These are phyloP conservation scores for Fusarium sulawesiense DNA, from an alignment of 2,329 filamentous ascomycete genomes.

Conservation along the genomic window DNA sequence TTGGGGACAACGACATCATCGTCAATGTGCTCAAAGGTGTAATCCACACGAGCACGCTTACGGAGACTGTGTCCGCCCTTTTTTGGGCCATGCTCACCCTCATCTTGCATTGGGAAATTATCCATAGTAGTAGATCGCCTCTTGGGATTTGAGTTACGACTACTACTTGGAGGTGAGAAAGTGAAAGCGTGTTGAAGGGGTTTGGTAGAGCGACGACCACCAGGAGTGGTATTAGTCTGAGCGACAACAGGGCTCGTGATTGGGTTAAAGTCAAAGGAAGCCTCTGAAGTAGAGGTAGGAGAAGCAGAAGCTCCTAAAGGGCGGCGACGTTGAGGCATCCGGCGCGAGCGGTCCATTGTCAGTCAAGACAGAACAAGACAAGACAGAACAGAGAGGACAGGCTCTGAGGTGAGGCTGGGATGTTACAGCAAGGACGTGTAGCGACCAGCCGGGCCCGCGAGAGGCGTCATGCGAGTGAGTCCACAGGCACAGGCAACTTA, in stretches of 20 bases:
- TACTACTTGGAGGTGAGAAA: slow-evolving; percentile 51
- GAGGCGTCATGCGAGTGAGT: slow-evolving; percentile 45
- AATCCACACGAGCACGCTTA: slow-evolving; percentile 67
- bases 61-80: slow-evolving; percentile 70
- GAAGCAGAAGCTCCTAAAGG: slow-evolving; percentile 50
- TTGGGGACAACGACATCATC: slow-evolving; percentile 57
- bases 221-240: slow-evolving; percentile 50
- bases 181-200: slow-evolving; percentile 52
- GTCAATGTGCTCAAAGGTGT: slow-evolving; percentile 65
- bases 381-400: neutral
- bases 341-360: slow-evolving; percentile 55
- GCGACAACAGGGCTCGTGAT: slow-evolving; percentile 50
- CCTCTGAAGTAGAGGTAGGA: slow-evolving; percentile 50
- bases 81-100: slow-evolving; percentile 61
- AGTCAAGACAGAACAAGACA: slow-evolving; percentile 34
- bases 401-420: slow-evolving; percentile 43
- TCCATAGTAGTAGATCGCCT: slow-evolving; percentile 60
- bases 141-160: slow-evolving; percentile 50
- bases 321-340: slow-evolving; percentile 51
- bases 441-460: slow-evolving; percentile 46
- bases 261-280: slow-evolving; percentile 48
- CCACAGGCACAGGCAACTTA: slow-evolving; percentile 27
- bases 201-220: slow-evolving; percentile 51
- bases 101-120: slow-evolving; percentile 53
- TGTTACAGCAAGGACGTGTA: slow-evolving; percentile 47